Conservation (phyloP, 1,284 basidiomycete species). For the Ceratobasidium sp. region DNA sequence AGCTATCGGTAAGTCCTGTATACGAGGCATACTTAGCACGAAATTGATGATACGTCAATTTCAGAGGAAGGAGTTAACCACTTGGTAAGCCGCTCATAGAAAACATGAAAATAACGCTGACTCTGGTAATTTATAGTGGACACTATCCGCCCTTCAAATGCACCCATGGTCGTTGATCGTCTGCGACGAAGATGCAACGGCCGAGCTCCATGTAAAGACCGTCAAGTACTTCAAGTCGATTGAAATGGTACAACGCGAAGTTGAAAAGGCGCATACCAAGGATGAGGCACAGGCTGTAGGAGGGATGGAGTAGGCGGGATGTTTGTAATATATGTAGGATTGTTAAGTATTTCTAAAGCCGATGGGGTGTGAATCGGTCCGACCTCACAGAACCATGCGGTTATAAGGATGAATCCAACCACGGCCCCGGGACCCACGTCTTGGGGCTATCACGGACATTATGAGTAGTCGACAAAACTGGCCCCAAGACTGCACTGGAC, state of each 20-base stretch:
- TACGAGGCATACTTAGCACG: constrained; percentile 4
- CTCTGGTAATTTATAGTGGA: constrained; percentile 62
- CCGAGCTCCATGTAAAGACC: constrained; percentile 82
- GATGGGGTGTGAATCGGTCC: no score
- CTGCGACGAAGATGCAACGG: constrained; percentile 83
- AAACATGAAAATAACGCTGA: not conserved
- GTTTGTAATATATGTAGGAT: no score
- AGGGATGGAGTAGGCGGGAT: constrained; percentile 32
- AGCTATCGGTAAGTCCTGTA: constrained; percentile 76
- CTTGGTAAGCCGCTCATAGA: constrained; percentile 58
- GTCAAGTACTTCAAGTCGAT: constrained; percentile 92
- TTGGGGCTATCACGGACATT: no score
- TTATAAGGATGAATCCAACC: no score
- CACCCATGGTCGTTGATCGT: constrained; percentile 89
- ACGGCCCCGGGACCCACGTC: no score
- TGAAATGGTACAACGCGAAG: constrained; percentile 86
- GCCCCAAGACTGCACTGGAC: no score
- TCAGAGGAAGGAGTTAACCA: constrained; percentile 85
- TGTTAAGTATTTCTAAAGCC: no score
- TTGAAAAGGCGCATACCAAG: constrained; percentile 66
- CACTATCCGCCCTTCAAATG: constrained; percentile 79
- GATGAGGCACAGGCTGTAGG: constrained; percentile 44
- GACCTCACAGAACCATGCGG: no score
- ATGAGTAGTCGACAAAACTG: no score
- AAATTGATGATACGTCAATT: constrained; percentile 43